These are phyloP conservation scores for Ophiosphaerella narmari DNA, from an alignment of 2,329 filamentous ascomycete genomes.

Conservation along the genomic window DNA sequence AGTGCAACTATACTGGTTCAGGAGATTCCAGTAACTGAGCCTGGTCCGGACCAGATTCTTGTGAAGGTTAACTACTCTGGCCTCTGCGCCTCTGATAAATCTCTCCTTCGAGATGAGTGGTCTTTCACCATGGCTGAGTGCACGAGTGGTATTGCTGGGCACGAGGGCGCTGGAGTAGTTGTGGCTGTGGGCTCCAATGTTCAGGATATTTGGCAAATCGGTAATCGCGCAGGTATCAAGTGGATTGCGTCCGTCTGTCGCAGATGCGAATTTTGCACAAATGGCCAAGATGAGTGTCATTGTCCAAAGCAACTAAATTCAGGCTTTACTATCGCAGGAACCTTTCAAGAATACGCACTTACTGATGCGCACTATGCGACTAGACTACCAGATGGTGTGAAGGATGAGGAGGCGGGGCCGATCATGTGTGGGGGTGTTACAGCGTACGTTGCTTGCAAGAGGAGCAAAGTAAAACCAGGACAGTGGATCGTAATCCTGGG, in stretches of 20 bases:
- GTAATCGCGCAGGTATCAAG: slow-evolving; percentile 59
- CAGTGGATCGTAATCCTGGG: slow-evolving; percentile 48
- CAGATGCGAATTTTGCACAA: slow-evolving; percentile 76
- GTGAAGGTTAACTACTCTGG: slow-evolving; percentile 62
- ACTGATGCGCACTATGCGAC: slow-evolving; percentile 54
- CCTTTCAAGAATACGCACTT: slow-evolving; percentile 50
- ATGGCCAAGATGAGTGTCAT: slow-evolving; percentile 58
- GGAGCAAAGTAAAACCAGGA: slow-evolving; percentile 42
- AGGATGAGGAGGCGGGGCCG: slow-evolving; percentile 52
- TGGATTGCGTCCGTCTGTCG: slow-evolving; percentile 89
- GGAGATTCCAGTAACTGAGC: slow-evolving; percentile 36
- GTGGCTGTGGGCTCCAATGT: slow-evolving; percentile 73
- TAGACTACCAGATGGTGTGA: slow-evolving; percentile 50
- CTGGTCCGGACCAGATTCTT: slow-evolving; percentile 58
- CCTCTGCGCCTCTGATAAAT: slow-evolving; percentile 60
- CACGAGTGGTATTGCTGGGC: slow-evolving; percentile 65
- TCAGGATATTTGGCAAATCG: slow-evolving; percentile 60
- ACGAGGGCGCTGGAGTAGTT: slow-evolving; percentile 76
- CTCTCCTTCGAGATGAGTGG: slow-evolving; percentile 45
- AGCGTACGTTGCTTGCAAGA: slow-evolving; percentile 54
- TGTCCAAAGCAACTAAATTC: slow-evolving; percentile 66
- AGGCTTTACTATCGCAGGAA: slow-evolving; percentile 57
- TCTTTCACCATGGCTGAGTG: slow-evolving; percentile 29
- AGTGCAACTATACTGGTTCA: slow-evolving; percentile 29
- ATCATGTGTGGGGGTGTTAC: slow-evolving; percentile 55